Base-by-base conservation (phyloP, 352 stramenopile genomes). In the Phytophthora rubi region DNA sequence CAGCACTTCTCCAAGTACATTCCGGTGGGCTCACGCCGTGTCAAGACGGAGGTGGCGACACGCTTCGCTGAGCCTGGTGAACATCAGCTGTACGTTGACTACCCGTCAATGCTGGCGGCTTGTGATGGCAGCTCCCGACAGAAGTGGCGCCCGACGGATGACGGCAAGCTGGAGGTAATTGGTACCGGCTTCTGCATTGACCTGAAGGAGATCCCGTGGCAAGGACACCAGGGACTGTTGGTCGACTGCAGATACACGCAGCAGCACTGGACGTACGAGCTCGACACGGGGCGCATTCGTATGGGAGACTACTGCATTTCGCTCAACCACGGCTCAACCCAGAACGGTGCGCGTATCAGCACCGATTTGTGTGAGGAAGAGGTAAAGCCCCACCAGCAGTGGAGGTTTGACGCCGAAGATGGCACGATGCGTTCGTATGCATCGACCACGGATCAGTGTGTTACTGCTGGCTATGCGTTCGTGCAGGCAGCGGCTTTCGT, bases 1-100 rank as follows among this genome's bases (percentile, higher is more conserved):
- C 86, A 93, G 65, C 91, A 97, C 73, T 92, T 96, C 58, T 95
- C 86, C 45, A 86, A 88, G 58, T 97, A 89, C 70, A 82, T 95
- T 32, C 77, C 84, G 3, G 70, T 86, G 0, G 89, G 88, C 7
- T 93, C 88, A 1, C 77, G 73, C 53, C 86, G 86, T 51, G 79
- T 93, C 9, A 65, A 80, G 26, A 72, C 81, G 1, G 72, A 86
- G 3, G 75, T 93, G 13, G 58, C 71, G 2, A 80, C 67, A 16
- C 75, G 54, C 13, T 95, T 84, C 55, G 62, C 70, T 1, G 78
- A 86, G 21, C 81, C 84, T 12, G 84, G 86, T 13, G 82, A 91
- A 33, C 66, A 76, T 3, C 79, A 91, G 57, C 57, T 93, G 37
- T 85, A 73, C 54, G 52, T 76, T 32, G 62, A 65, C 12, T 93